phyloP scores from a whole-genome alignment of 371 early-diverging fungal species.

The Lichtheimia ramosa region DNA sequence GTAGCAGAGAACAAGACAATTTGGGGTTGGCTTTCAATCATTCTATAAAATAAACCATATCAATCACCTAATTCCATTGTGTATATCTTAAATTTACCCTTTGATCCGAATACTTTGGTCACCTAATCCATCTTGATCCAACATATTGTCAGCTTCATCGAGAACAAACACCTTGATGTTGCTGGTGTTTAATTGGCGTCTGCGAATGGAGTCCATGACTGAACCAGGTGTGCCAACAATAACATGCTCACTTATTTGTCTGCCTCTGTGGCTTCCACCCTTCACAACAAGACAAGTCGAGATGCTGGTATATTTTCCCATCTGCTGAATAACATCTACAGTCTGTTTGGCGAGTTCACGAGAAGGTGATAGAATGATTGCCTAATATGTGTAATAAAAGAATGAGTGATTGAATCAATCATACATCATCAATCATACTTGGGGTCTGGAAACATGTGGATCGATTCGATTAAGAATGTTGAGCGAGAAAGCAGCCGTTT shows the following conservation, averaged over 20 bases:
- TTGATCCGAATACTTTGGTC: conserved; percentile 85
- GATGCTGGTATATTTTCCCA: conserved; percentile 87
- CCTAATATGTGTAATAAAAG: conserved; percentile 24
- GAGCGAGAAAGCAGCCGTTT: conserved; percentile 96
- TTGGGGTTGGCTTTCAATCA: conserved; percentile 73
- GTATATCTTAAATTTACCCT: conserved; percentile 51
- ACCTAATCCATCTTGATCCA: conserved; percentile 85
- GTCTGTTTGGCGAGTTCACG: conserved; percentile 98
- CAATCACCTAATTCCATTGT: neutral
- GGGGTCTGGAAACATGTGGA: conserved; percentile 39
- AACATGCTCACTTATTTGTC: conserved; percentile 73
- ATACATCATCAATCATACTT: conserved; percentile 20
- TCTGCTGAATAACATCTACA: conserved; percentile 81
- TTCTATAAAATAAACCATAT: conserved; percentile 23
- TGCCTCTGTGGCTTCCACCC: conserved; percentile 54
- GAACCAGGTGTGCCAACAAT: conserved; percentile 99
- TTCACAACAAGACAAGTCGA: conserved; percentile 77
- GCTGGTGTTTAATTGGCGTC: conserved; percentile 55
- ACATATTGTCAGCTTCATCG: conserved; percentile 96
- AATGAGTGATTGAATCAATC: neutral
- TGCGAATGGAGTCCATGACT: conserved; percentile 70
- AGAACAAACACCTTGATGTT: conserved; percentile 79
- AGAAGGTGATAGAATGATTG: conserved; percentile 94
- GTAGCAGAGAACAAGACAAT: conserved; percentile 98
- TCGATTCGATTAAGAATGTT: conserved; percentile 85